Conservation (phyloP, 371 early-diverging fungal genomes). For the Mucor sp. region DNA sequence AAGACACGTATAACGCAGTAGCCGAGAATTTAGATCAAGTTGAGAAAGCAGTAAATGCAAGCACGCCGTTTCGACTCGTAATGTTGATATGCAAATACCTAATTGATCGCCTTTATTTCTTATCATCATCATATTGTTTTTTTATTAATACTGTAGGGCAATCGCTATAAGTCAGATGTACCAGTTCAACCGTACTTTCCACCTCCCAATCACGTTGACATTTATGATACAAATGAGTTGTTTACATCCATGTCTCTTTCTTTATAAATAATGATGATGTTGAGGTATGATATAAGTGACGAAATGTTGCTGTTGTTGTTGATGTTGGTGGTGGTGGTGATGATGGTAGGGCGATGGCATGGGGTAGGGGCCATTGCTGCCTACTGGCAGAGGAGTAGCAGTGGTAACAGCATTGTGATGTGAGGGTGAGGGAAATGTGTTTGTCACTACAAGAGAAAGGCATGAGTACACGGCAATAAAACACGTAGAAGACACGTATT, state of each 20-base stretch:
- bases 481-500: too few relatives aligned
- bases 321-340: background rate
- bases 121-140: background rate
- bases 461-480: too few relatives aligned
- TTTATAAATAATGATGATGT: background rate
- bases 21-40: constrained; percentile 39
- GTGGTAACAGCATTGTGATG: background rate
- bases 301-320: constrained; percentile 1
- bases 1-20: constrained; percentile 39
- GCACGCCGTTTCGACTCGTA: constrained; percentile 31
- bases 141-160: background rate
- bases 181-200: constrained; percentile 52
- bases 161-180: constrained; percentile 1
- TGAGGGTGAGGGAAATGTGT: background rate
- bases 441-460: background rate
- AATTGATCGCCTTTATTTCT: background rate
- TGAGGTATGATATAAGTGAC: constrained; percentile 6
- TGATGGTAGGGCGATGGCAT: background rate
- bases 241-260: constrained; percentile 6
- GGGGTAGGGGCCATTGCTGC: background rate
- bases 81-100: background rate
- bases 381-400: background rate
- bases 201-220: constrained; percentile 44
- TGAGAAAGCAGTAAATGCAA: constrained; percentile 37
- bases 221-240: constrained; percentile 34